phyloP scores from a whole-genome alignment of 2,329 filamentous ascomycete genomes.

The Claviceps sp. region DNA sequence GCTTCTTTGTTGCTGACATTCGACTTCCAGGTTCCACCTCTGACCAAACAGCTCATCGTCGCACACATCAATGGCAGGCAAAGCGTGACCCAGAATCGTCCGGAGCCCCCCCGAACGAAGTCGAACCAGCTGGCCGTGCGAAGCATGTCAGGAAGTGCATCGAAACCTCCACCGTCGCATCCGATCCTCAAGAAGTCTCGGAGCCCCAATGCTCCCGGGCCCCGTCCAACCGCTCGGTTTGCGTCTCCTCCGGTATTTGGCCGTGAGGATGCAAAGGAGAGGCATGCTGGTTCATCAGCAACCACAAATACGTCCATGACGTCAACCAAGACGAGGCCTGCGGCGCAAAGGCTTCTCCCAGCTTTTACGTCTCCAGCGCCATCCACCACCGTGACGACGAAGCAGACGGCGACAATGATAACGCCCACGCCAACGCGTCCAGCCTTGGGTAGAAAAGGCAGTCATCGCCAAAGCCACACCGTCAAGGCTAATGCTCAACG shows the following conservation, averaged over 20 bases:
- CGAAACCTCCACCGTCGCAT: slow-evolving; percentile 34
- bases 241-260: slow-evolving; percentile 38
- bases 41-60: slow-evolving; percentile 17
- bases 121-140: slow-evolving; percentile 11
- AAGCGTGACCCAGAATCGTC: slow-evolving; percentile 5
- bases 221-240: slow-evolving; percentile 48
- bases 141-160: slow-evolving; percentile 25
- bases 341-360: slow-evolving; percentile 28
- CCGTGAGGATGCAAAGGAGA: slow-evolving; percentile 23
- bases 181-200: slow-evolving; percentile 48
- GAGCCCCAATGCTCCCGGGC: slow-evolving; percentile 37
- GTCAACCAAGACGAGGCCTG: slow-evolving; percentile 11
- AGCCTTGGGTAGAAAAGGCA: slow-evolving; percentile 30
- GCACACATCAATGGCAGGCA: slow-evolving; percentile 10
- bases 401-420: background rate
- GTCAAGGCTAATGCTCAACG: slow-evolving; percentile 6
- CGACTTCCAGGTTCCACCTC: slow-evolving; percentile 13
- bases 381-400: slow-evolving; percentile 12
- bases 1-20: background rate
- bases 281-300: slow-evolving; percentile 26
- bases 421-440: slow-evolving; percentile 27
- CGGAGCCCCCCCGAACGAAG: slow-evolving; percentile 7
- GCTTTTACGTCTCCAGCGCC: slow-evolving; percentile 17
- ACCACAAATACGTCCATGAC: slow-evolving; percentile 26
- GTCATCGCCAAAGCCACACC: slow-evolving; percentile 30